phyloP scores from a whole-genome alignment of 345 rosid species.

The Erodium maritimum region DNA sequence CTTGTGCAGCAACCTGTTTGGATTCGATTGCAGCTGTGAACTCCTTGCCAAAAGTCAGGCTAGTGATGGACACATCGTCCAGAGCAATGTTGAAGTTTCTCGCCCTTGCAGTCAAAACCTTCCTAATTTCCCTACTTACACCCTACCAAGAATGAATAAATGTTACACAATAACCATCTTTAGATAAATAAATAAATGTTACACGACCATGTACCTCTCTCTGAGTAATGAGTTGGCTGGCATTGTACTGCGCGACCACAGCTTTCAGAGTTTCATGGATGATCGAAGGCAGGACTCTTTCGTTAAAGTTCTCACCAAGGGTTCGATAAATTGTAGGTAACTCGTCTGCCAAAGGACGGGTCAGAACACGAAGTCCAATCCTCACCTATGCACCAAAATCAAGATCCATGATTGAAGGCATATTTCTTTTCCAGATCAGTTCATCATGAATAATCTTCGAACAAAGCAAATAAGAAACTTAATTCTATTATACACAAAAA shows the following conservation, averaged over 20 bases:
- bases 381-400: slow-evolving; percentile 48
- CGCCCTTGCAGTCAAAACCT: slow-evolving; percentile 75
- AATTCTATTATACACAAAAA: slow-evolving; percentile 3
- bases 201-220: slow-evolving; percentile 52
- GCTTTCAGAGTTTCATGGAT: slow-evolving; percentile 89
- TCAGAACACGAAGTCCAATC: slow-evolving; percentile 93
- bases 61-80: slow-evolving; percentile 83
- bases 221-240: slow-evolving; percentile 92
- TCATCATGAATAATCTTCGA: too few relatives aligned
- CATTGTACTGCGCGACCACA: slow-evolving; percentile 96
- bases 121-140: slow-evolving; percentile 83
- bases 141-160: slow-evolving; percentile 31
- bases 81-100: slow-evolving; percentile 57
- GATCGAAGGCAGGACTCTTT: slow-evolving; percentile 89
- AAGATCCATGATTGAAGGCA: background rate
- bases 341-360: slow-evolving; percentile 66
- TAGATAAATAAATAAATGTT: background rate
- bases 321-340: slow-evolving; percentile 70
- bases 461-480: background rate
- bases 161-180: background rate
- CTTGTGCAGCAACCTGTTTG: slow-evolving; percentile 91
- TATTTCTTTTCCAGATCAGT: too few relatives aligned
- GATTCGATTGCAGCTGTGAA: slow-evolving; percentile 93
- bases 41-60: slow-evolving; percentile 81
- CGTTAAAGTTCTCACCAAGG: slow-evolving; percentile 82